Evolutionary conservation across 2,329 filamentous ascomycete genomes (phyloP).

Genomic region (Rhinocladiella similis): DNA sequence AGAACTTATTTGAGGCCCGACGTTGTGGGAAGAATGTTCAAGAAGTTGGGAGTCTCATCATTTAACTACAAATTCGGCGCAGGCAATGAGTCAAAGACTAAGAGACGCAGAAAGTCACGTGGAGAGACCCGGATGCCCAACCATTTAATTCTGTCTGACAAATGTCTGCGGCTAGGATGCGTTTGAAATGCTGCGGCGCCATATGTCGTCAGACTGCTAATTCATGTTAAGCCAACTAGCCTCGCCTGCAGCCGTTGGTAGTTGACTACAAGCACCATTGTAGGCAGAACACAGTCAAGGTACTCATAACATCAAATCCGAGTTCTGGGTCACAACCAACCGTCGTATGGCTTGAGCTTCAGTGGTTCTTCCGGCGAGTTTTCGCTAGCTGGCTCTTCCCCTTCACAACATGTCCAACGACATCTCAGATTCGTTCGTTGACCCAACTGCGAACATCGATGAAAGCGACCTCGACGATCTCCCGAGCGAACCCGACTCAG

Average conservation of each 20-base stretch:
- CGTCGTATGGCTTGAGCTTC: neutral
- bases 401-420: conserved; percentile 21
- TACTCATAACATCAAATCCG: neutral
- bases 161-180: neutral
- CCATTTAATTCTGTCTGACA: conserved; percentile 6
- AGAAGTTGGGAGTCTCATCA: conserved; percentile 7
- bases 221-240: too few species aligned
- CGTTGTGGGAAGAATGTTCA: conserved; percentile 11
- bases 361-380: neutral
- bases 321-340: neutral
- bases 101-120: conserved; percentile 16
- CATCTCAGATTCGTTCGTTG: conserved; percentile 34
- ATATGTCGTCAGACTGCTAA: neutral
- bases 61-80: conserved; percentile 9
- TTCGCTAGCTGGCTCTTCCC: neutral
- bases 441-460: conserved; percentile 28
- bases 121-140: neutral
- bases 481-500: conserved; percentile 49
- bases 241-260: too few species aligned
- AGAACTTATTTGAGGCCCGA: conserved; percentile 2
- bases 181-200: too few species aligned
- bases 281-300: neutral
- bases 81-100: conserved; percentile 17
- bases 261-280: neutral
- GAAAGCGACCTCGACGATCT: conserved; percentile 46